phyloP scores from a whole-genome alignment of 495 filamentous ascomycete genomes.

The Bryoglossum gracile region DNA sequence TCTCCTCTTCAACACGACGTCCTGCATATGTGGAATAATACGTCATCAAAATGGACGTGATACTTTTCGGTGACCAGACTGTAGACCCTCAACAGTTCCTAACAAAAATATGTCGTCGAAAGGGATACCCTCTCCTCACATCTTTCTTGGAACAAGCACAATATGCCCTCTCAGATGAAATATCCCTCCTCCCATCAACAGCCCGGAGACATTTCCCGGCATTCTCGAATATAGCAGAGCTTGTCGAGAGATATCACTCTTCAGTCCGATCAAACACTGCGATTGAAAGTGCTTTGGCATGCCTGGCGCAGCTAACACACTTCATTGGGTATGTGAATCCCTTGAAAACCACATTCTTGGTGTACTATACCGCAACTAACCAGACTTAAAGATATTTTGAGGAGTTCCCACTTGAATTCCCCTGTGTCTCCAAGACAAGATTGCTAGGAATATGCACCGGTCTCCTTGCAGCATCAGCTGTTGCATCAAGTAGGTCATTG shows the following conservation, averaged over 20 bases:
- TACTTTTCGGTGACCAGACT: conserved; percentile 74
- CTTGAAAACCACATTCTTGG: not conserved
- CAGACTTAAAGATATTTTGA: conserved; percentile 34
- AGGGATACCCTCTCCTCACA: conserved; percentile 54
- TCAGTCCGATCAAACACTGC: conserved; percentile 51
- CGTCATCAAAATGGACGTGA: conserved; percentile 3
- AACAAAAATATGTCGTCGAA: conserved; percentile 44
- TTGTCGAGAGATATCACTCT: conserved; percentile 60
- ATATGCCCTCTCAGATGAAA: conserved; percentile 56
- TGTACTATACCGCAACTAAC: conserved; percentile 23
- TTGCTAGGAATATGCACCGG: conserved; percentile 68
- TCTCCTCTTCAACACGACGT: not conserved
- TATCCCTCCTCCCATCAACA: conserved; percentile 49
- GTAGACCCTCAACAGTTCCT: conserved; percentile 63
- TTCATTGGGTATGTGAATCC: conserved; percentile 61
- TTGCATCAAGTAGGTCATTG: conserved; percentile 59
- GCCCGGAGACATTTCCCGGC: conserved; percentile 56
- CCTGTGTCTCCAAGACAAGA: conserved; percentile 36
- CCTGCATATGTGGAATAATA: conserved; percentile 1
- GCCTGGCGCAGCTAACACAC: conserved; percentile 63
- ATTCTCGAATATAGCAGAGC: conserved; percentile 62
- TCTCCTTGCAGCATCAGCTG: conserved; percentile 62
- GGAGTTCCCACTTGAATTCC: conserved; percentile 39
- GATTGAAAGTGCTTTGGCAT: conserved; percentile 59
- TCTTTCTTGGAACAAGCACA: conserved; percentile 58